Evolutionary conservation across 2,329 filamentous ascomycete species (phyloP), one percentile per base, ranked within the genome.

Genomic region (Tolypocladium tundrense): DNA sequence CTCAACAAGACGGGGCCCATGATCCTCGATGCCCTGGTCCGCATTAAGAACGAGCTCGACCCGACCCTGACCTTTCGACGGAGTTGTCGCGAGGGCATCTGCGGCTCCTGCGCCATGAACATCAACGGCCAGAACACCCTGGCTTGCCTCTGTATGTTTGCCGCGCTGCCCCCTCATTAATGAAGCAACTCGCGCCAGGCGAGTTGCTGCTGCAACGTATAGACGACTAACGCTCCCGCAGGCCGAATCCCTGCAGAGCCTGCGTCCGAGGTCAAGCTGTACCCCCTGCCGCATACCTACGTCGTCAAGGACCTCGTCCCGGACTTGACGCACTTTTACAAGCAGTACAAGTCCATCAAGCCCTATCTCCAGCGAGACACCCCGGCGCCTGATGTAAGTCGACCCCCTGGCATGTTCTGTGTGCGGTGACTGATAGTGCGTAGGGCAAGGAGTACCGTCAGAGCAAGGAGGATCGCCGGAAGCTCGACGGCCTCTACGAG

Each of bases 271-370:
- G 85, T 89, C 70, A 93, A 96, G 80, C 92, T 99, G 76, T 99
- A 99, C 80, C 94, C 94, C 61, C 84, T 99, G 66, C 94, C 94
- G 68, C 94, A 99, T 79, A 97, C 92, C 75, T 99, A 97, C 77
- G 90, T 99, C 67, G 92, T 99, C 78, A 99, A 97, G 85, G 94
- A 99, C 74, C 86, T 99, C 62, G 94, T 99, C 40, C 93, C 94
- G 60, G 94, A 99, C 73, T 80, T 99, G 79, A 99, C 94, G 62
- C 89, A 94, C 71, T 97, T 99, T 80, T 99, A 99, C 86, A 97
- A 97, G 84, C 94, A 99, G 82, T 99, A 99, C 85, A 96, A 97
- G 79, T 97, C 92, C 19, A 97, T 99, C 79, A 96, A 97, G 86
- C 94, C 94, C 50, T 99, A 96, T 75, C 86, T 99, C 57, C 94